Percentiles rank a stretch among this genome's conserved stretches.
These are phyloP conservation scores for Phycomyces blakesleeanus DNA, from an alignment of 192 early-diverging fungal species.

Conservation along the genomic window DNA sequence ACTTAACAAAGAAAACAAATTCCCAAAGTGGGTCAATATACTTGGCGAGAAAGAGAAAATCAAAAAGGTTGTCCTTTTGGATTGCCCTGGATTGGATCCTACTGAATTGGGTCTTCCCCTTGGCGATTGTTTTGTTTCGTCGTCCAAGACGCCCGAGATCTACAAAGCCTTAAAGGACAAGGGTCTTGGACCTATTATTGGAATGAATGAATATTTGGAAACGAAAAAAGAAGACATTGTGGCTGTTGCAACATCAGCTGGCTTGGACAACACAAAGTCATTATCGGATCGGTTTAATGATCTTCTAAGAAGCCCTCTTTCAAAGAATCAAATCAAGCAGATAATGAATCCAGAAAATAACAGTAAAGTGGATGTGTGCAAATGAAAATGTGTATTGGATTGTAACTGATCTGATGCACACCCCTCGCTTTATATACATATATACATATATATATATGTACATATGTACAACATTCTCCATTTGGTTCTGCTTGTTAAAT, in stretches of 20 bases:
- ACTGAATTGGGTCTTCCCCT: constrained; percentile 2
- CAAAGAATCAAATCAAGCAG: constrained; percentile 16
- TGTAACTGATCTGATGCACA: too few relatives aligned
- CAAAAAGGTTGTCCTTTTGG: constrained; percentile 4
- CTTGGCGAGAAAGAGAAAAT: background rate
- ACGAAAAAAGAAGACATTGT: background rate
- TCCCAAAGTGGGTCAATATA: background rate
- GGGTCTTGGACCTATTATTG: background rate
- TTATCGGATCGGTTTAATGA: constrained; percentile 21
- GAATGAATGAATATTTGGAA: background rate
- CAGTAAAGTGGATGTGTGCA: background rate
- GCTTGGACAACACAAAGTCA: constrained; percentile 7
- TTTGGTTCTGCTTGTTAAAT: background rate
- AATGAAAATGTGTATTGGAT: too few relatives aligned
- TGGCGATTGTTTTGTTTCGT: background rate
- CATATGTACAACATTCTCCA: background rate
- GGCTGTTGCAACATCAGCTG: constrained; percentile 1
- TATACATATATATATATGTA: too few relatives aligned
- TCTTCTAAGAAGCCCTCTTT: constrained; percentile 6
- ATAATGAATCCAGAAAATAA: constrained; percentile 2
- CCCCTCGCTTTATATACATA: too few relatives aligned
- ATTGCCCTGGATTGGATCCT: constrained; percentile 12
- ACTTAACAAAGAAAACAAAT: background rate
- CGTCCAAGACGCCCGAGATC: background rate
- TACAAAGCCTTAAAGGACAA: background rate